These are phyloP conservation scores for Hyphopichia fennica DNA, from an alignment of 1,139 yeast genomes.

Conservation along the genomic window DNA sequence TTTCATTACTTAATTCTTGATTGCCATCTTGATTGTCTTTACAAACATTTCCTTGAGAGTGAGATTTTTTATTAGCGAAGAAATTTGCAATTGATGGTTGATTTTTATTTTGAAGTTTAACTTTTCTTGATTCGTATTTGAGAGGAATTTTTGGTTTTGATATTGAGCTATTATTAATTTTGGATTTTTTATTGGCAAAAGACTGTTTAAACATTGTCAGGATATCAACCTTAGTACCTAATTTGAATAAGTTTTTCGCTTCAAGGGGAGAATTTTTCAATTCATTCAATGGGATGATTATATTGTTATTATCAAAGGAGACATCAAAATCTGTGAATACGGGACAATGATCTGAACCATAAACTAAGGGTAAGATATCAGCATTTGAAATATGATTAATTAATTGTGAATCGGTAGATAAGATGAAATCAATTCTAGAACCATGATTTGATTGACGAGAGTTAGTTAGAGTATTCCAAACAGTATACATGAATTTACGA, in stretches of 20 bases:
- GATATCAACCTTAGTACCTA: constrained; percentile 51
- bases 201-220: constrained; percentile 44
- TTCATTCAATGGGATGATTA: constrained; percentile 8
- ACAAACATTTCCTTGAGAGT: neutral
- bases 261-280: constrained; percentile 56
- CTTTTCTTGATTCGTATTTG: constrained; percentile 9
- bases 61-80: constrained; percentile 9
- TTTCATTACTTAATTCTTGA: neutral
- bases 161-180: neutral
- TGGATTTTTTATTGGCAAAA: neutral
- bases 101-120: constrained; percentile 3
- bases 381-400: constrained; percentile 40
- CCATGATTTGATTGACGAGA: constrained; percentile 86
- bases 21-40: neutral
- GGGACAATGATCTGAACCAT: constrained; percentile 97
- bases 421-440: constrained; percentile 79
- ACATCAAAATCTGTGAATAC: constrained; percentile 65
- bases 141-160: neutral
- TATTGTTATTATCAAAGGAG: constrained; percentile 4
- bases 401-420: constrained; percentile 43
- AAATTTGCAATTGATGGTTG: constrained; percentile 17
- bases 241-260: constrained; percentile 52
- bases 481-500: constrained; percentile 72
- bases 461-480: constrained; percentile 83
- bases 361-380: constrained; percentile 64